Evolutionary conservation across 164 flowering plant genomes (phyloP).

Genomic region (Euptelea pleiosperma): DNA sequence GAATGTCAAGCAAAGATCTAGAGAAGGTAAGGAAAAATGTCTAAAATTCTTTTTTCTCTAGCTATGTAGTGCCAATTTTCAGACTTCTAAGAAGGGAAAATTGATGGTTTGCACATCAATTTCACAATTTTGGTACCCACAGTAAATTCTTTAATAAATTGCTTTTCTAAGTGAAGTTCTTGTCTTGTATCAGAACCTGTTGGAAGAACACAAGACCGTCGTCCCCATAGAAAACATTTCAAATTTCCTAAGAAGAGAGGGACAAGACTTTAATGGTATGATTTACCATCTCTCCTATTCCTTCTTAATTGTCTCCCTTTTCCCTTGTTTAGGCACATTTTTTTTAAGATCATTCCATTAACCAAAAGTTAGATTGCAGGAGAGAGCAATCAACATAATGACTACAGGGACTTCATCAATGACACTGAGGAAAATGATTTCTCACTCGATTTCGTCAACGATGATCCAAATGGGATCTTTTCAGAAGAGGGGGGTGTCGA

Average conservation of each 20-base stretch:
- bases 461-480: conserved; percentile 36
- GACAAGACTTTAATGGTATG: conserved; percentile 36
- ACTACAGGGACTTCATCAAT: conserved; percentile 26
- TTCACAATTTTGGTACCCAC: no score
- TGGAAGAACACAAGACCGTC: conserved; percentile 45
- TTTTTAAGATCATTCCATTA: neutral
- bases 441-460: conserved; percentile 38
- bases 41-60: no score
- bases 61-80: no score
- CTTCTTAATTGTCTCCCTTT: neutral
- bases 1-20: conserved; percentile 59
- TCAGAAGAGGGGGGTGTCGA: conserved; percentile 30
- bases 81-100: no score
- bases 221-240: conserved; percentile 54
- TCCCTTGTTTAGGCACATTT: no score
- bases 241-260: conserved; percentile 33
- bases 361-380: conserved; percentile 27
- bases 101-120: no score
- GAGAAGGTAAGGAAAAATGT: conserved; percentile 41
- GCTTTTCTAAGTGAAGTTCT: neutral
- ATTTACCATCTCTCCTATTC: neutral
- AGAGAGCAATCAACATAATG: conserved; percentile 16
- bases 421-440: conserved; percentile 33
- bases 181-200: conserved; percentile 37
- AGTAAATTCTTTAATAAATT: no score